Evolutionary conservation across 75 land plant genomes (phyloP), one percentile per base, ranked within the genome.

Genomic region (Chamaecyparis obtusa): DNA sequence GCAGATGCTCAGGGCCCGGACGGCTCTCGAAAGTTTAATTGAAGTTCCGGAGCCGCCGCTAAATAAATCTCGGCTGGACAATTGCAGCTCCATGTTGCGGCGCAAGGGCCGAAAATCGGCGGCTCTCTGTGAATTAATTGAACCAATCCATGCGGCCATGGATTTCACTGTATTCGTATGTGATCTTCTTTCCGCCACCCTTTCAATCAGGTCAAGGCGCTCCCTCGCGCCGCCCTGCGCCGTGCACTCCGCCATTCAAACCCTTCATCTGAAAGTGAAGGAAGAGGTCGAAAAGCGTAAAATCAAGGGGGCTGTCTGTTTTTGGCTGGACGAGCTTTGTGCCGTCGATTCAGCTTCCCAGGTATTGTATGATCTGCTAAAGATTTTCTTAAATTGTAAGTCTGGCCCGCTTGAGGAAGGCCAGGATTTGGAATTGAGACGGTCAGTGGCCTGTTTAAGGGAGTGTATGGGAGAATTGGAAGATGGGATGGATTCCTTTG

Each of bases 201-300:
- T 89, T 27, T 88, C 89, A 19, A 83, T 83, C 36, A 89, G 87
- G 41, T 89, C 90, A 0, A 88, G 64, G 75, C 77, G 89, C 1
- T 64, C 84, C 4, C 85, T 89, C 16, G 5, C 89, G 13, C 39
- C 43, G 15, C 51, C 72, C 16, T 49, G 69, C 1, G 46, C 86
- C 35, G 60, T 44, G 24, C 55, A 49, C 72, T 78, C 78, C 56
- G 36, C 30, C 79, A 37, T 89, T 30, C 36, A 57, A 13, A 17
- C 69, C 48, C 55, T 89, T 44, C 89, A 89, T 46, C 85, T 81
- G 41, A 87, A 72, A n/a, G 90, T 87, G 79, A 89, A 89, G 89
- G 90, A 89, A 51, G 89, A 89, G 49, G 46, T 87, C 9, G 90
- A 89, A 19, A 89, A 67, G 90, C 69, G 74, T 39, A 83, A 55